Evolutionary conservation across 2,329 filamentous ascomycete genomes (phyloP), one percentile per base, ranked within the genome.

Genomic region (Pezicula neosporulosa): DNA sequence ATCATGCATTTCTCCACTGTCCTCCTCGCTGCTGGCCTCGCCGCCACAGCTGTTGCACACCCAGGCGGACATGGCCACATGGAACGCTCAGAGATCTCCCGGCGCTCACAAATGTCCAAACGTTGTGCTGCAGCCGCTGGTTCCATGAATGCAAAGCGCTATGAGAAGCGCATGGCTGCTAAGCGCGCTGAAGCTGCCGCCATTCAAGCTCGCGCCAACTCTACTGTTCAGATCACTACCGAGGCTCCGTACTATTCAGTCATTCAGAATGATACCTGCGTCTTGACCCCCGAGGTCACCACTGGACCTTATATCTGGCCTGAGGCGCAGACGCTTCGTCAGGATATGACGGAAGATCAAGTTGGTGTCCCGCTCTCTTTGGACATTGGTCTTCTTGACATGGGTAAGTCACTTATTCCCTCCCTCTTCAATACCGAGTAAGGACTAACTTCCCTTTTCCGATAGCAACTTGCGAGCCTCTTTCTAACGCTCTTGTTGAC

Each of bases 231-330:
- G 33, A 61, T 63, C 50, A 52, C 47, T 16, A 56, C 57, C 3
- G 58, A 62, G 36, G 53, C 52, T 6, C 57, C 56, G 10, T 60
- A 55, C 36, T 59, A 59, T 30, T 46, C 56, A 16, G 24, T 48
- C 28, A 47, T 61, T 19, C 46, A 48, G 15, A 70, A 72, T 60
- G 66, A 63, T 42, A 71, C 73, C 18, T 80, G 77, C 55, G 64
- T 78, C 19, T 65, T 80, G 21, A 73, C 70, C n/a, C 75, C 76
- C 1, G 77, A 80, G 60, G 72, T 73, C 19, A 78, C 72, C 5
- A 70, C 78, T 58, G 77, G 77, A 1, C 78, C 78, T 10, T 81
- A 80, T 65, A 80, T 69, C 68, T 57, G 44, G 45, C 50, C 55
- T 37, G 36, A 43, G 16, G 51, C 53, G 12, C 55, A 57, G 44